Evolutionary conservation across 768 basidiomycete genomes (phyloP).

Genomic region (Pleurotus pulmonarius): DNA sequence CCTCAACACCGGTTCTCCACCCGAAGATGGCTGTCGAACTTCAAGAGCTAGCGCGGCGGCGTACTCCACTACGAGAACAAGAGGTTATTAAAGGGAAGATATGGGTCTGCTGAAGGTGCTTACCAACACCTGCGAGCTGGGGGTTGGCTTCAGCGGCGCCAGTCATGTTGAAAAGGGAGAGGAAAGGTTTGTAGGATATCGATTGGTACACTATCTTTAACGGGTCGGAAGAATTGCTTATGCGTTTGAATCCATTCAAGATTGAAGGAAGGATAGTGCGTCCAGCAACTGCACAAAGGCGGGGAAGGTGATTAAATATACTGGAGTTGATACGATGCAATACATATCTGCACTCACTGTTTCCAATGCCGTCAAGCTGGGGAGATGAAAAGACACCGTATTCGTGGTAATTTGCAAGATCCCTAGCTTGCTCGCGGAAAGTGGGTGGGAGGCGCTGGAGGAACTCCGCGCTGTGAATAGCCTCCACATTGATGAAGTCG

Average conservation of each 20-base stretch:
- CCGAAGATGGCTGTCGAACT: constrained; percentile 43
- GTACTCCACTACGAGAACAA: constrained; percentile 46
- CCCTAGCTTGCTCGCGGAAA: constrained; percentile 50
- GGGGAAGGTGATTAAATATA: not conserved
- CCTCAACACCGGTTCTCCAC: constrained; percentile 48
- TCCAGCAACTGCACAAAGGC: constrained; percentile 50
- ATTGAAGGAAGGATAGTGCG: constrained; percentile 62
- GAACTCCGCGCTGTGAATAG: constrained; percentile 62
- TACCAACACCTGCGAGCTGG: constrained; percentile 58
- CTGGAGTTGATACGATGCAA: not conserved
- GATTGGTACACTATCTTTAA: constrained; percentile 57
- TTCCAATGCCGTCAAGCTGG: constrained; percentile 56
- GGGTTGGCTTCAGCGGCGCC: constrained; percentile 46
- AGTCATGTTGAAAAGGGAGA: constrained; percentile 78
- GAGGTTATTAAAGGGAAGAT: not conserved
- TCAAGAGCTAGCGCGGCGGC: constrained; percentile 57
- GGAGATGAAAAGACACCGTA: constrained; percentile 60
- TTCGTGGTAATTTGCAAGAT: constrained; percentile 72
- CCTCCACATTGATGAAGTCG: constrained; percentile 73
- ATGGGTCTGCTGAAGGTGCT: not conserved
- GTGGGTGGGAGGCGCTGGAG: constrained; percentile 38
- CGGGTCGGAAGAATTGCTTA: constrained; percentile 46
- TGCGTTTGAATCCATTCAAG: constrained; percentile 45
- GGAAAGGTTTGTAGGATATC: constrained; percentile 74
- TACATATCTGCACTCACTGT: constrained; percentile 36